These are phyloP conservation scores for Didymella glomerata DNA, from an alignment of 2,329 filamentous ascomycete species.

Conservation along the genomic window DNA sequence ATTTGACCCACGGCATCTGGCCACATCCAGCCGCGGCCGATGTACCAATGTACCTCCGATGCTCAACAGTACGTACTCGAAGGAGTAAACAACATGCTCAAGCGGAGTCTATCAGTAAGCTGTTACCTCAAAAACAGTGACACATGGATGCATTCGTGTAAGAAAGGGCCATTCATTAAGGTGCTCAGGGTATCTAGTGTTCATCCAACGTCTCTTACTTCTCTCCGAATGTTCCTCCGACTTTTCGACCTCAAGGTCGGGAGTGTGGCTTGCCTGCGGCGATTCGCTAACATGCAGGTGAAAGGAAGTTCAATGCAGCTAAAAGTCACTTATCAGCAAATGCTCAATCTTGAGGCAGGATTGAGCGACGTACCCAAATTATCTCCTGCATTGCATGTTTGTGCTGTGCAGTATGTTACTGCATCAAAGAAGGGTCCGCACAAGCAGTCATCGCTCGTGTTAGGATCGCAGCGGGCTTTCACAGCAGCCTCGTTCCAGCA, in stretches of 20 bases:
- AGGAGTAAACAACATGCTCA: constrained; percentile 1
- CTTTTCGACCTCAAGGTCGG: background rate
- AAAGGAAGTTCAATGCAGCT: constrained; percentile 23
- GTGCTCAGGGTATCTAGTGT: constrained; percentile 18
- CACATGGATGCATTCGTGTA: background rate
- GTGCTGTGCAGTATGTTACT: constrained; percentile 41
- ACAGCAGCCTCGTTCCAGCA: constrained; percentile 48
- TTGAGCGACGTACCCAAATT: constrained; percentile 41
- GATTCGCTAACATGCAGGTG: constrained; percentile 15
- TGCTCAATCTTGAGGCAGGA: background rate
- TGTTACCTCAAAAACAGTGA: background rate
- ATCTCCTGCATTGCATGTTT: constrained; percentile 41
- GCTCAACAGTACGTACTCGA: background rate
- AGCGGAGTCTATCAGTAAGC: background rate
- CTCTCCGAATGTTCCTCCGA: background rate
- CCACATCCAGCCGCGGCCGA: constrained; percentile 1
- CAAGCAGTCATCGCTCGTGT: constrained; percentile 41
- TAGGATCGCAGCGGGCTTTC: constrained; percentile 42
- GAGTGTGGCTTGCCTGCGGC: constrained; percentile 3
- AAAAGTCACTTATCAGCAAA: constrained; percentile 1
- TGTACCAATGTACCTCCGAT: constrained; percentile 4
- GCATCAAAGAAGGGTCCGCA: constrained; percentile 47
- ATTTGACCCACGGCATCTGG: constrained; percentile 4
- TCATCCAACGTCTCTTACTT: constrained; percentile 6
- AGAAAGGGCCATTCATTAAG: constrained; percentile 9